Percentiles rank a stretch among this genome's conserved stretches.
Conservation (phyloP, 2,329 filamentous ascomycete species). For the Cladophialophora bantiana region DNA sequence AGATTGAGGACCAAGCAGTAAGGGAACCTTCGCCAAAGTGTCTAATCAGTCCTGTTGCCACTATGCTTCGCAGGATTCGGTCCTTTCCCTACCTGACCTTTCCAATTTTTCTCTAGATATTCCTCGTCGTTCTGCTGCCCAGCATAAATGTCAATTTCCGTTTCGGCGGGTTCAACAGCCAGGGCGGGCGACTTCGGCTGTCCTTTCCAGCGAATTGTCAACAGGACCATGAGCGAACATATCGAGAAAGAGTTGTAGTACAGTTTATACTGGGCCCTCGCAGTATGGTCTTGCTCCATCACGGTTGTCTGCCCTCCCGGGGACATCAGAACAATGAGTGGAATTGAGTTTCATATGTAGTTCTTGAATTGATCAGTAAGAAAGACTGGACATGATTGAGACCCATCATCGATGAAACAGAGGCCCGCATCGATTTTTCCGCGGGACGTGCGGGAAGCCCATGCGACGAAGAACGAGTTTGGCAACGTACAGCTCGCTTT, state of each 20-base stretch:
- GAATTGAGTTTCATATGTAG: no score
- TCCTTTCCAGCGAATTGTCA: constrained; percentile 8
- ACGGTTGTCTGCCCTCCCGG: no score
- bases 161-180: neutral
- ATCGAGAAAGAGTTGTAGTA: constrained; percentile 23
- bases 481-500: no score
- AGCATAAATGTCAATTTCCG: constrained; percentile 19
- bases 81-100: constrained; percentile 17
- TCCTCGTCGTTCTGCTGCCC: constrained; percentile 14
- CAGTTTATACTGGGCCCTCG: neutral
- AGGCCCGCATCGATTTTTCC: no score
- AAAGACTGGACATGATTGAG: no score
- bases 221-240: constrained; percentile 21
- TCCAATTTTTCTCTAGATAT: constrained; percentile 17
- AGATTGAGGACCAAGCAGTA: constrained; percentile 8
- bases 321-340: no score
- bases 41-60: neutral
- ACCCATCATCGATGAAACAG: no score
- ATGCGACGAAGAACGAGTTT: no score
- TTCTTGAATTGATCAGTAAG: no score
- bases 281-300: no score
- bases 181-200: neutral
- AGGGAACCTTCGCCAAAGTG: constrained; percentile 6
- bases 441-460: no score
- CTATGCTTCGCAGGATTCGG: neutral